Evolutionary conservation across 768 basidiomycete species (phyloP).

Genomic region (Xanthoconium stramineum): DNA sequence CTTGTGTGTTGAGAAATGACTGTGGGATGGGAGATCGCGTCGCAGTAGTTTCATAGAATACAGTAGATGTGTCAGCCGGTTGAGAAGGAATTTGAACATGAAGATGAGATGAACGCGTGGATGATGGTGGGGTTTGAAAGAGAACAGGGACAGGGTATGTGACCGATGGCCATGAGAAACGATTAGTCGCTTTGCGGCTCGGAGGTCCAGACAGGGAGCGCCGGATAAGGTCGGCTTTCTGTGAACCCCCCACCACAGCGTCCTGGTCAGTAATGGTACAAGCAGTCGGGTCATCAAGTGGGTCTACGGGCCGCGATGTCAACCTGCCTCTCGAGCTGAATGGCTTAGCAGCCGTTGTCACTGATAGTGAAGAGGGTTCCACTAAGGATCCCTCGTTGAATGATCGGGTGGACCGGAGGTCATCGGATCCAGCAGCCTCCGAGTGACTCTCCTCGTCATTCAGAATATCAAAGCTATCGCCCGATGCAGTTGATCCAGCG

Average conservation of each 20-base stretch:
- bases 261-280: conserved; percentile 5
- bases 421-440: conserved; percentile 62
- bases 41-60: conserved; percentile 62
- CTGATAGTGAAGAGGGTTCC: conserved; percentile 13
- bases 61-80: conserved; percentile 48
- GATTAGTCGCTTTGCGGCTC: conserved; percentile 33
- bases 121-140: conserved; percentile 40
- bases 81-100: conserved; percentile 31
- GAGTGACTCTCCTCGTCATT: conserved; percentile 66
- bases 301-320: conserved; percentile 12
- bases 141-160: conserved; percentile 47
- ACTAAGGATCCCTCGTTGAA: conserved; percentile 50
- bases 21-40: conserved; percentile 30
- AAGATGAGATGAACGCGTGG: conserved; percentile 30
- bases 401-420: conserved; percentile 65
- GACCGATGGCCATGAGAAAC: conserved; percentile 39
- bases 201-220: conserved; percentile 45
- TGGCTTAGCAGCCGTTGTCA: conserved; percentile 5
- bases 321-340: conserved; percentile 26
- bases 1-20: conserved; percentile 15
- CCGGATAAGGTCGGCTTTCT: conserved; percentile 39
- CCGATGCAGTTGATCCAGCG: conserved; percentile 50
- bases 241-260: conserved; percentile 21
- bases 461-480: conserved; percentile 54
- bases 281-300: conserved; percentile 1